Conservation (phyloP, 768 basidiomycete species). For the Amanita exitialis region DNA sequence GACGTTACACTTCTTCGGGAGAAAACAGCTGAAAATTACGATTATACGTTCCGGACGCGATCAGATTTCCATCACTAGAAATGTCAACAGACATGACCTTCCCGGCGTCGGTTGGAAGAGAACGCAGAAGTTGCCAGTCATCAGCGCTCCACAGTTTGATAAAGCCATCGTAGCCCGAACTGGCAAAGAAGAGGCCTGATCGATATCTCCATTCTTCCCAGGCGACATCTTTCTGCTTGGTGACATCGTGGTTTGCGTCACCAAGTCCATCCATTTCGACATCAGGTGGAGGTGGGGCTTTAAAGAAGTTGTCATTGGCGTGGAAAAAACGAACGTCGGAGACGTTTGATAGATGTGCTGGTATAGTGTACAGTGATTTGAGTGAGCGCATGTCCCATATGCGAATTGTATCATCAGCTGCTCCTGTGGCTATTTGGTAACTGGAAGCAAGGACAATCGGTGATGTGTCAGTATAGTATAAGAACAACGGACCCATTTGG, state of each 20-base stretch:
- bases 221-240: conserved; percentile 24
- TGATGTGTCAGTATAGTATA: conserved; percentile 6
- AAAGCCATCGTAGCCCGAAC: conserved; percentile 88
- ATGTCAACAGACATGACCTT: conserved; percentile 99
- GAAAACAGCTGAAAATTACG: conserved; percentile 92
- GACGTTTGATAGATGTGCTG: conserved; percentile 91
- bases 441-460: conserved; percentile 28
- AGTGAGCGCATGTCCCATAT: conserved; percentile 98
- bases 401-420: conserved; percentile 94
- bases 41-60: conserved; percentile 89
- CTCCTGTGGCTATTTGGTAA: conserved; percentile 95
- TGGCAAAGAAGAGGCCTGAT: conserved; percentile 87
- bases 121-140: conserved; percentile 90
- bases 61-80: conserved; percentile 67
- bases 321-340: conserved; percentile 95
- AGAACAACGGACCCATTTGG: conserved; percentile 76
- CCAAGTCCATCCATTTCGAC: conserved; percentile 43
- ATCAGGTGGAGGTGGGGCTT: conserved; percentile 28
- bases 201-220: conserved; percentile 72
- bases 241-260: conserved; percentile 26
- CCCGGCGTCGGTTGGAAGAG: conserved; percentile 88
- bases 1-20: conserved; percentile 37
- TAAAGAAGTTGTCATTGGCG: conserved; percentile 43
- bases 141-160: conserved; percentile 97
- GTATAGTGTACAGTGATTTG: conserved; percentile 90